Conservation (phyloP, 192 early-diverging fungal species). For the Backusella mclennaniae region DNA sequence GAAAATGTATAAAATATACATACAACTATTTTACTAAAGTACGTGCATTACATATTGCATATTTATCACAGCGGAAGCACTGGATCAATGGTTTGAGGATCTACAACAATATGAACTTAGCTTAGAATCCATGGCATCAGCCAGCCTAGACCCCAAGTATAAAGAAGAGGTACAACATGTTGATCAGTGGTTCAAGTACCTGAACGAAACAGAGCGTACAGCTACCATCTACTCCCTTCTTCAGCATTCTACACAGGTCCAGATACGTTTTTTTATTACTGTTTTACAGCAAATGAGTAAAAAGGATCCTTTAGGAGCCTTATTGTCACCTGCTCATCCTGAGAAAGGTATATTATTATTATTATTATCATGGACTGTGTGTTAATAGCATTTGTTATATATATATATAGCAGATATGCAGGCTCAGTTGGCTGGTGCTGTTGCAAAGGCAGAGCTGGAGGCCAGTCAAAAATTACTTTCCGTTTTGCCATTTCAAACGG, state of each 20-base stretch:
- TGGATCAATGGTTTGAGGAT: slow-evolving; percentile 91
- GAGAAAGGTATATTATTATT: slow-evolving; percentile 44
- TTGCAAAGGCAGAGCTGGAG: slow-evolving; percentile 55
- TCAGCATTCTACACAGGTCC: slow-evolving; percentile 84
- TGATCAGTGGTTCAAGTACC: slow-evolving; percentile 93
- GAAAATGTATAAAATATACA: too few species aligned
- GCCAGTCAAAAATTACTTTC: slow-evolving; percentile 28
- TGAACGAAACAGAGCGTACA: slow-evolving; percentile 86
- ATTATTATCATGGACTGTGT: neutral
- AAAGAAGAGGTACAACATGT: slow-evolving; percentile 86
- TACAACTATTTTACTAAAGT: neutral
- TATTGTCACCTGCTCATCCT: slow-evolving; percentile 47
- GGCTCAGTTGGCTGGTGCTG: slow-evolving; percentile 52
- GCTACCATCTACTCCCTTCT: slow-evolving; percentile 86
- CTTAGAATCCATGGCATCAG: slow-evolving; percentile 86
- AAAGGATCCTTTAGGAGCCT: slow-evolving; percentile 67
- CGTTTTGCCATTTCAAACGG: slow-evolving; percentile 28
- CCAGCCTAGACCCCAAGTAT: slow-evolving; percentile 77
- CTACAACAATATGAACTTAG: slow-evolving; percentile 88
- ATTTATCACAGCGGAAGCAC: slow-evolving; percentile 52
- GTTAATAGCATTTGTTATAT: neutral
- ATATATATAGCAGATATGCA: slow-evolving; percentile 35
- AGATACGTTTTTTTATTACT: slow-evolving; percentile 91
- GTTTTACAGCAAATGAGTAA: slow-evolving; percentile 89
- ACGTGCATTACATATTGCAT: neutral